phyloP scores from a whole-genome alignment of 2,329 filamentous ascomycete genomes.

The Tolypocladium nubicola region DNA sequence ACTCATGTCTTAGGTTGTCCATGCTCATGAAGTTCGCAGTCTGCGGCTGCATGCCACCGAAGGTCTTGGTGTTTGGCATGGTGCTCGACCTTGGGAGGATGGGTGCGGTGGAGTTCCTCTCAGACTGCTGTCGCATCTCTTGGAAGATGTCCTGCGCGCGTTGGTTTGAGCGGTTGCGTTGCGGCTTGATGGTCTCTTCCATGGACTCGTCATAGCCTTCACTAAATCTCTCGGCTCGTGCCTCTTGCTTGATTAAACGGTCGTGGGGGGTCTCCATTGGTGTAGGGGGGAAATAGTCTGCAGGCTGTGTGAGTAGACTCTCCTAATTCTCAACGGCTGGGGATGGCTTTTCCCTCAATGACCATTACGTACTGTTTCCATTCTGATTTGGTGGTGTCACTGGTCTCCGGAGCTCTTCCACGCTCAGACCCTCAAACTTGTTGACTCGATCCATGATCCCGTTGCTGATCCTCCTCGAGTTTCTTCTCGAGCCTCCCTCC shows the following conservation, averaged over 20 bases:
- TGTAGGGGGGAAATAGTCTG: constrained; percentile 56
- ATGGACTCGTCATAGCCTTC: constrained; percentile 55
- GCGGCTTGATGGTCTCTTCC: constrained; percentile 55
- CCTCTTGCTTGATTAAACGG: constrained; percentile 29
- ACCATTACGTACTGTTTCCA: constrained; percentile 39
- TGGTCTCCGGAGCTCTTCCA: constrained; percentile 38
- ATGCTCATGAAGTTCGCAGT: constrained; percentile 46
- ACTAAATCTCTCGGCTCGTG: constrained; percentile 39
- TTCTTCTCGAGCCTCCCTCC: constrained; percentile 34
- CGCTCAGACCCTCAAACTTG: constrained; percentile 46
- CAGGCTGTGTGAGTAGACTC: constrained; percentile 2
- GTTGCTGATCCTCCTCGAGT: constrained; percentile 43
- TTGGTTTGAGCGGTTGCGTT: constrained; percentile 28
- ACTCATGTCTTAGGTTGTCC: constrained; percentile 34
- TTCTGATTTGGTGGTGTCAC: constrained; percentile 53
- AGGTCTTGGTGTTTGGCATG: constrained; percentile 32
- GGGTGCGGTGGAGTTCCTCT: constrained; percentile 37
- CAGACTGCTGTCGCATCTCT: constrained; percentile 45
- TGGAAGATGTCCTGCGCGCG: constrained; percentile 44
- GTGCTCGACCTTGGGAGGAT: constrained; percentile 44
- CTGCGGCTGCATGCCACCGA: constrained; percentile 42
- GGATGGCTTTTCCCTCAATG: not conserved
- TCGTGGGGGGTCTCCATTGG: constrained; percentile 54
- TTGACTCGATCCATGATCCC: constrained; percentile 49
- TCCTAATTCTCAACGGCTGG: not conserved